Evolutionary conservation across 345 rosid species (phyloP).

Genomic region (Murraya paniculata): DNA sequence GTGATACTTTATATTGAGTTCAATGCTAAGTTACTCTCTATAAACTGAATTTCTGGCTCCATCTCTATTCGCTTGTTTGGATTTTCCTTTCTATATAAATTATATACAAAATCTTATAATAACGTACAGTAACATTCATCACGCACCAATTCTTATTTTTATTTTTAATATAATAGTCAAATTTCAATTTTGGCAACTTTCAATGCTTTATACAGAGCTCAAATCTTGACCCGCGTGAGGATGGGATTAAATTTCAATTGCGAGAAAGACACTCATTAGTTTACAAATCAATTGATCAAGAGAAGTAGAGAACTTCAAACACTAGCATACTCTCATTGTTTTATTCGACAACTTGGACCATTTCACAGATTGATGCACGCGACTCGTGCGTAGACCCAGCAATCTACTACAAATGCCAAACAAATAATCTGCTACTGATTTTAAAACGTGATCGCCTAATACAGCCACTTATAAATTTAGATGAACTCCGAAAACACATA

Average conservation of each 20-base stretch:
- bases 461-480: neutral
- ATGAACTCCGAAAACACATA: no score
- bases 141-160: neutral
- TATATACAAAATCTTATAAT: neutral
- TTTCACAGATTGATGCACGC: conserved; percentile 2
- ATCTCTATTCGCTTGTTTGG: neutral
- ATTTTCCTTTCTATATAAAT: neutral
- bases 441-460: neutral
- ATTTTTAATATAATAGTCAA: neutral
- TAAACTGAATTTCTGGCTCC: no score
- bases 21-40: no score
- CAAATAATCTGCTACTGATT: neutral
- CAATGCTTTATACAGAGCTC: neutral
- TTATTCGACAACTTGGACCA: conserved; percentile 1
- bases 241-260: neutral
- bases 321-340: neutral
- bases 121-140: neutral
- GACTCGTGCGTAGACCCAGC: neutral
- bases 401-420: neutral
- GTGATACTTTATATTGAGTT: no score
- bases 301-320: neutral
- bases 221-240: neutral
- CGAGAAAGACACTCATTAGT: neutral
- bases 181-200: conserved; percentile 3
- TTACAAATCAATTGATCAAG: neutral